Base-by-base conservation (phyloP, 148 eudicot genomes). In the Rheum nobile region DNA sequence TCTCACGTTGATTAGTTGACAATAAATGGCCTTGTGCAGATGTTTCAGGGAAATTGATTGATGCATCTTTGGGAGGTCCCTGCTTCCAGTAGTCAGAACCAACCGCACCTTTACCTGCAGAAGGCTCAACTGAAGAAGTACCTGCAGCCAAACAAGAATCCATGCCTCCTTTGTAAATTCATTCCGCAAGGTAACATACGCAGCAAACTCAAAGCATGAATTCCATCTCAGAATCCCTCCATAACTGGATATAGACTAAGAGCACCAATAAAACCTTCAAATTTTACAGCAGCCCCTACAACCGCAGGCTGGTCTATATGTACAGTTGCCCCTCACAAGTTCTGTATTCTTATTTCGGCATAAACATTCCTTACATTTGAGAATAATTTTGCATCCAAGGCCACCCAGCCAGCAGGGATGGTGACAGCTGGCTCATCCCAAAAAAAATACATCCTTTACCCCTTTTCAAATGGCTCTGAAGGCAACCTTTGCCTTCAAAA, bases 1-100 rank as follows among this genome's bases (percentile, higher is more conserved):
- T 38, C 52, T 82, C 85, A 59, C 74, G 83, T 37, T 75, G 87
- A 72, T 79, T 74, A 59, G 63, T 73, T 37, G 87, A 76, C 52
- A 75, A 72, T 28, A 74, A 31, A 65, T 74, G 80, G 63, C 82
- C 77, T 19, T 82, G 84, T 74, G 77, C 82, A 77, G 71, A 73
- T 68, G 82, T 83, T 73, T 87, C 88, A 34, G 77, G 78, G 42
- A 81, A 76, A 77, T 38, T 78, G 57, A 83, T 28, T 46, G 68
- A 35, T 67, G 82, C 72, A 75, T 83, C 79, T 75, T 76, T 80
- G 61, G 68, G 38, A 21, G 77, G 82, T 82, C 87, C 82, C 67
- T 82, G 87, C 78, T 82, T 86, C 87, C 86, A 78, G 83, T 76
- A 59, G 50, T 85, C 79, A 73, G 84, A 72, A 55, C 80, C 84